A percentile compares a stretch with the other conserved stretches of the same genome.
Evolutionary conservation across 352 stramenopile species (phyloP).

Genomic region (Globisporangium canariense): DNA sequence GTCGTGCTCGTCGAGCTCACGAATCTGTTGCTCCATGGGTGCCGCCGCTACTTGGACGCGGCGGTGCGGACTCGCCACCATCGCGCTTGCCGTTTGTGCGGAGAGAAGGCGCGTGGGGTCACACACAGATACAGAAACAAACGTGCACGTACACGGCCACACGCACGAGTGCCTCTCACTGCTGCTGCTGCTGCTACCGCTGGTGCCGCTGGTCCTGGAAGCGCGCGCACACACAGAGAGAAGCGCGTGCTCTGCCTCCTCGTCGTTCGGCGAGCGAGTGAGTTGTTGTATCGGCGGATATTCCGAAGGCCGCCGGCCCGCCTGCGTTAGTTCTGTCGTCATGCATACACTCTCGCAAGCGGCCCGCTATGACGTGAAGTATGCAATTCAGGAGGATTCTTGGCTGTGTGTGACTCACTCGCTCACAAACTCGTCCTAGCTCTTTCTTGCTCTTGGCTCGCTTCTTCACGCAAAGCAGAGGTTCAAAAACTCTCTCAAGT

Average conservation of each 20-base stretch:
- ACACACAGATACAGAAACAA: background rate
- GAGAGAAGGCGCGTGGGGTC: background rate
- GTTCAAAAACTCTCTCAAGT: background rate
- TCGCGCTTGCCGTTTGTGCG: background rate
- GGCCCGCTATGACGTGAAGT: background rate
- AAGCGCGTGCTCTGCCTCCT: background rate
- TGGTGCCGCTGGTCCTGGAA: background rate
- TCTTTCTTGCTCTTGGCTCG: background rate
- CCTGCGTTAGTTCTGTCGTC: background rate
- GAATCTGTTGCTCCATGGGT: constrained; percentile 23
- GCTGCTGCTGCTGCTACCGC: too few relatives aligned
- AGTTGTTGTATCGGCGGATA: constrained; percentile 1
- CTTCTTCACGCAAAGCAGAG: background rate
- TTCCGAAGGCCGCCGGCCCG: background rate
- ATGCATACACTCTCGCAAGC: background rate
- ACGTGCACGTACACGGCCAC: background rate
- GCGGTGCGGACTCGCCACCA: constrained; percentile 10
- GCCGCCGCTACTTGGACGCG: constrained; percentile 20
- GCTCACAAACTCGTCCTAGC: background rate
- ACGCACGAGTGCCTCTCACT: too few relatives aligned
- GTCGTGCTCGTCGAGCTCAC: constrained; percentile 15
- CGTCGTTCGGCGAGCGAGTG: background rate
- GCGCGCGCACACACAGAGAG: background rate
- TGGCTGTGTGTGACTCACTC: background rate
- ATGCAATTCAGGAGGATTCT: background rate